Evolutionary conservation across 192 early-diverging fungal genomes (phyloP), one percentile per base, ranked within the genome.

Genomic region (Thoreauomyces humboldtii): DNA sequence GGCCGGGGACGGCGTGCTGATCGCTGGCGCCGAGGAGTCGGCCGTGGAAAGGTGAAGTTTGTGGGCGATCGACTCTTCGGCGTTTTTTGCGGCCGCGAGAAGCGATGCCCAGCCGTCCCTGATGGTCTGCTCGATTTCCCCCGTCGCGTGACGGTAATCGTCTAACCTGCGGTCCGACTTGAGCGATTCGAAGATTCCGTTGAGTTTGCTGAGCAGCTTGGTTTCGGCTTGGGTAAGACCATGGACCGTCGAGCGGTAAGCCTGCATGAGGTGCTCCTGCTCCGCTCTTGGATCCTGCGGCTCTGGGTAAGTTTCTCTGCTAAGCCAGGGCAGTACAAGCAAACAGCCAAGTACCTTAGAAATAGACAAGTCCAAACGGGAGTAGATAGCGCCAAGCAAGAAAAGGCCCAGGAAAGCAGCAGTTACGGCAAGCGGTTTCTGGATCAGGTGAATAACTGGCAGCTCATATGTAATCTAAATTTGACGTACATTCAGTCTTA

Each of bases 281-380:
- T 64, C 58, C 27, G 19, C 43, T 52, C 43, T 45, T 11, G 65
- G 44, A 44, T 69, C 71, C 64, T 68, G 37, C 4, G 2, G 52
- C 15, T 2, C 29, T 29, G 21, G 29, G 59, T 59, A 45, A 28
- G 31, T 28, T 22, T 11, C 32, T 22, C 12, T 4, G 19, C 29
- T 17, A 6, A 17, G 33, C 1, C 11, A 29, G 42, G 12, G 21
- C 62, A 28, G 15, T n/a, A 64, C 5, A 45, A 7, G 15, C 6
- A 12, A 0, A 22, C 15, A 17, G 25, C 31, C n/a, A 15, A 25
- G 25, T 52, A 77, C 75, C 48, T 63, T 61, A 29, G 62, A 63
- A 43, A 83, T 73, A 25, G 69, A 61, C 19, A 82, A 41, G 55
- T 83, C 81, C 22, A 82, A 33, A n/a, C 79, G 59, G 19, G 70